phyloP scores from a whole-genome alignment of 2,329 filamentous ascomycete genomes.

The Aspergillus sp. region DNA sequence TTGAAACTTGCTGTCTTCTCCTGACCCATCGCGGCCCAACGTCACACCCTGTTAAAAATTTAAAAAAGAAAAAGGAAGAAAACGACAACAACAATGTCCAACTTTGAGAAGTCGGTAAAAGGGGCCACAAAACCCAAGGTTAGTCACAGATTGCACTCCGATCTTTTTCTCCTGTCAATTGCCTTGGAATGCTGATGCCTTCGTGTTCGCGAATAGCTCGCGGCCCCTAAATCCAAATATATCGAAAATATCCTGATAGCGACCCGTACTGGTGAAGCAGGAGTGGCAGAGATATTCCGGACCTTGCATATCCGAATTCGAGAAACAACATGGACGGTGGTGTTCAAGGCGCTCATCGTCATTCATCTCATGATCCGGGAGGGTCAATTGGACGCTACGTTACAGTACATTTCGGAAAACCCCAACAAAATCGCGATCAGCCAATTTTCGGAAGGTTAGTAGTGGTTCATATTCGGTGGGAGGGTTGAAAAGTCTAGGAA shows the following conservation, averaged over 20 bases:
- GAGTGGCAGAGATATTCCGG: slow-evolving; percentile 91
- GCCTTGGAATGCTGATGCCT: slow-evolving; percentile 10
- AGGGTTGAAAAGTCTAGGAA: too few species aligned
- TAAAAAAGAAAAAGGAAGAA: not conserved
- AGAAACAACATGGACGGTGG: slow-evolving; percentile 98
- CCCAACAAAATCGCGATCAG: slow-evolving; percentile 79
- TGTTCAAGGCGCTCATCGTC: slow-evolving; percentile 94
- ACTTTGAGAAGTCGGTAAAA: slow-evolving; percentile 98
- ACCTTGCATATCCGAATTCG: slow-evolving; percentile 79
- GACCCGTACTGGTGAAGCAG: slow-evolving; percentile 88
- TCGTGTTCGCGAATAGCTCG: slow-evolving; percentile 52
- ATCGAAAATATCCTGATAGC: slow-evolving; percentile 96
- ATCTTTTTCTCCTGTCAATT: slow-evolving; percentile 1
- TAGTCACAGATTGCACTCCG: slow-evolving; percentile 16
- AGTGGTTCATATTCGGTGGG: not conserved
- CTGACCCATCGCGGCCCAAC: slow-evolving; percentile 9
- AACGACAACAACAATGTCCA: slow-evolving; percentile 36
- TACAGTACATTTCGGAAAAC: slow-evolving; percentile 74
- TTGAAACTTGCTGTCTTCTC: slow-evolving; percentile 3
- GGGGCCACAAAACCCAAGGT: slow-evolving; percentile 98
- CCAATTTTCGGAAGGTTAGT: slow-evolving; percentile 81
- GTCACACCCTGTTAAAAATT: slow-evolving; percentile 2
- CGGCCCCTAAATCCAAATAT: slow-evolving; percentile 96
- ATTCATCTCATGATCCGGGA: slow-evolving; percentile 97
- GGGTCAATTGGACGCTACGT: slow-evolving; percentile 78